phyloP scores from a whole-genome alignment of 2,329 filamentous ascomycete genomes.

The Massarina eburnea region DNA sequence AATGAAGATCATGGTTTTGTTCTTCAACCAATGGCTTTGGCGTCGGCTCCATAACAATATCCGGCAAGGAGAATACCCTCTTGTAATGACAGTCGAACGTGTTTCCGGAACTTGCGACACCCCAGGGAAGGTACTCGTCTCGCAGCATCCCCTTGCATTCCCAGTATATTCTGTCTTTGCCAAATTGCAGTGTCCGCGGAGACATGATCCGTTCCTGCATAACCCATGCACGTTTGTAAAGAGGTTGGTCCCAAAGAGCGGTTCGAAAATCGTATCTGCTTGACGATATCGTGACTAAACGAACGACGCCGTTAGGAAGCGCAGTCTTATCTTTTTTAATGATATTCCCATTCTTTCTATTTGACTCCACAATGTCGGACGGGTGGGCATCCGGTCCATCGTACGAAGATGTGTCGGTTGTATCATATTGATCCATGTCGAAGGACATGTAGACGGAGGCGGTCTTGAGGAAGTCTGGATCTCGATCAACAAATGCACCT shows the following conservation, averaged over 20 bases:
- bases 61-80: too few species aligned
- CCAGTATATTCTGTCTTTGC: neutral
- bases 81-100: too few species aligned
- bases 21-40: too few species aligned
- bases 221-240: conserved; percentile 9
- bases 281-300: conserved; percentile 8
- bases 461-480: conserved; percentile 6
- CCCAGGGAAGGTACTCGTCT: too few species aligned
- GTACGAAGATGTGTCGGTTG: too few species aligned
- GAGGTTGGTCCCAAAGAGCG: conserved; percentile 10
- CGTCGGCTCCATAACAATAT: too few species aligned
- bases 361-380: conserved; percentile 10
- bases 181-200: conserved; percentile 7
- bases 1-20: too few species aligned
- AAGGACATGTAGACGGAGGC: conserved; percentile 8
- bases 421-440: conserved; percentile 4
- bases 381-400: conserved; percentile 5
- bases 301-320: neutral
- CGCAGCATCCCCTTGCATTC: conserved; percentile 5
- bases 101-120: too few species aligned
- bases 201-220: conserved; percentile 12
- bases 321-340: neutral
- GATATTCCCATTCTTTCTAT: conserved; percentile 2
- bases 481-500: conserved; percentile 5
- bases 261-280: conserved; percentile 1